Percentiles rank a stretch among this genome's conserved stretches.
Conservation (phyloP, 1,284 basidiomycete species). For the Melampsora abietis-canadensis region DNA sequence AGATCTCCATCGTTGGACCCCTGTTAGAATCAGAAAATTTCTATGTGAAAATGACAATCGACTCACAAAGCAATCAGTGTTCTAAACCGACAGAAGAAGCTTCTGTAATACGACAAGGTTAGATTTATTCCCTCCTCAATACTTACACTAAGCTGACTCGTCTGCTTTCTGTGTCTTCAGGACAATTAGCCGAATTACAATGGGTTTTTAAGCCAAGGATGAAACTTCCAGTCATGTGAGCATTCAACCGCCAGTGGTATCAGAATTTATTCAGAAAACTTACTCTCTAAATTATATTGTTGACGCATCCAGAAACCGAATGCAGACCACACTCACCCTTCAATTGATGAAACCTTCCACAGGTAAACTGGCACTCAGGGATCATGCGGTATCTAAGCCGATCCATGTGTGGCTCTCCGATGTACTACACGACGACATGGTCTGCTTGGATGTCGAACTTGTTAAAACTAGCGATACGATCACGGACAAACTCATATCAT, state of each 20-base stretch:
- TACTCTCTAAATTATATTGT: background rate
- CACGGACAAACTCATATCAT: background rate
- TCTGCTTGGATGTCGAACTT: background rate
- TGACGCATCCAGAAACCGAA: background rate
- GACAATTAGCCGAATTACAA: background rate
- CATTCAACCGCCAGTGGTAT: background rate
- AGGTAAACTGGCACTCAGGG: background rate
- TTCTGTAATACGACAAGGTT: background rate
- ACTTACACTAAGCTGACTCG: background rate
- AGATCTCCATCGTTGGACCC: background rate
- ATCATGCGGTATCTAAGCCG: conserved; percentile 3
- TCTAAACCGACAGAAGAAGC: background rate
- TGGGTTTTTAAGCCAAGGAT: conserved; percentile 2
- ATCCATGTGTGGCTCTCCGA: background rate
- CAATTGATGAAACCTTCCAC: background rate
- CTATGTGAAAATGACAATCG: background rate
- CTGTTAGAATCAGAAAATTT: background rate
- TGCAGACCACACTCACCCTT: background rate
- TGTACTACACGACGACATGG: background rate
- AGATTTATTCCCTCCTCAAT: background rate
- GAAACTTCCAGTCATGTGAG: conserved; percentile 1
- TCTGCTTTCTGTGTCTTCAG: background rate
- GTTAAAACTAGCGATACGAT: background rate
- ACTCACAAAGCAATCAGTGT: background rate
- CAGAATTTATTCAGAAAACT: background rate